Evolutionary conservation across 768 basidiomycete species (phyloP).

Genomic region (Inosperma sp.): DNA sequence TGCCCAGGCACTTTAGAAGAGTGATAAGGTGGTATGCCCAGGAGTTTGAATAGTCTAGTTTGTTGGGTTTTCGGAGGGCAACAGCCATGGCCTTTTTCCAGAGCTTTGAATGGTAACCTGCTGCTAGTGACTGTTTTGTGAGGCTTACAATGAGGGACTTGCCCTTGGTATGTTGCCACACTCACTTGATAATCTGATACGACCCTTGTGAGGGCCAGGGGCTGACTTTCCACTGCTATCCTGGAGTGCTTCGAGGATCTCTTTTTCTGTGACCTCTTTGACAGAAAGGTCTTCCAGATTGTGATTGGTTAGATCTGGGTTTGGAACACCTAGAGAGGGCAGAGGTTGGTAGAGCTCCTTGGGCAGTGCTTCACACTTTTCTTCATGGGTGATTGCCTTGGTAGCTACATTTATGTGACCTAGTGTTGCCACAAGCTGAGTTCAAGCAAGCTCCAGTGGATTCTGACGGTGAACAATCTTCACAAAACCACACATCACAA

Average conservation of each 20-base stretch:
- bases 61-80: too few species aligned
- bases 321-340: conserved; percentile 6
- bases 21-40: too few species aligned
- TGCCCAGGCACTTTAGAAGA: too few species aligned
- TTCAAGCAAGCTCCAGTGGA: too few species aligned
- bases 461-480: too few species aligned
- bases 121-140: too few species aligned
- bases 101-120: conserved; percentile 21
- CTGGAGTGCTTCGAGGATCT: conserved; percentile 19
- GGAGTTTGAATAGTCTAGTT: too few species aligned
- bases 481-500: too few species aligned
- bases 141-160: conserved; percentile 6
- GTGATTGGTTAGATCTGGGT: neutral
- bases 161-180: conserved; percentile 11
- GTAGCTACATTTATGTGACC: too few species aligned
- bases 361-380: too few species aligned
- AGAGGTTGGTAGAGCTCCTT: conserved; percentile 21
- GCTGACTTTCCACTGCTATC: conserved; percentile 19
- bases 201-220: conserved; percentile 22
- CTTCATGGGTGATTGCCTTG: conserved; percentile 20
- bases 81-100: conserved; percentile 29
- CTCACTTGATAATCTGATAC: conserved; percentile 22
- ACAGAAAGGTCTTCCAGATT: conserved; percentile 13
- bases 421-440: too few species aligned
- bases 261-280: conserved; percentile 14